These are phyloP conservation scores for Irpex lacteus DNA, from an alignment of 1,284 basidiomycete genomes.

Conservation along the genomic window DNA sequence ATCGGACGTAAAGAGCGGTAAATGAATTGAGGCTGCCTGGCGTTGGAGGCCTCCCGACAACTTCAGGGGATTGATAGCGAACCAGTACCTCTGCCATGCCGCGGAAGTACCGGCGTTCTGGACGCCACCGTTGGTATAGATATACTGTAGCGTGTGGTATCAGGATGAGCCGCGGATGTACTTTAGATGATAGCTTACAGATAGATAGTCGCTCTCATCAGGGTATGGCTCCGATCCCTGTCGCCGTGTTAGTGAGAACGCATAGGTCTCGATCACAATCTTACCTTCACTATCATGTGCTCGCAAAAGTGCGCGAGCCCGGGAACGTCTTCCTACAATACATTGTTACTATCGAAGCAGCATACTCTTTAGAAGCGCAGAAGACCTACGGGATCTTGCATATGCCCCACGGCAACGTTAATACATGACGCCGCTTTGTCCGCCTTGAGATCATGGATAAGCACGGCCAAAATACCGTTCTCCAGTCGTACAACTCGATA, in stretches of 20 bases:
- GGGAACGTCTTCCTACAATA: slow-evolving; percentile 34
- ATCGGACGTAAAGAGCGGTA: slow-evolving; percentile 59
- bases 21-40: slow-evolving; percentile 66
- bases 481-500: slow-evolving; percentile 53
- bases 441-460: slow-evolving; percentile 57
- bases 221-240: slow-evolving; percentile 45
- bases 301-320: slow-evolving; percentile 59
- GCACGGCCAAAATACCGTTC: slow-evolving; percentile 59
- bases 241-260: not conserved
- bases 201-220: slow-evolving; percentile 53
- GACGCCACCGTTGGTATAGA: slow-evolving; percentile 56
- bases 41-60: slow-evolving; percentile 58
- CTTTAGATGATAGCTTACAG: slow-evolving; percentile 22
- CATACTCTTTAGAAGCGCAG: not conserved
- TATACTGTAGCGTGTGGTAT: slow-evolving; percentile 35
- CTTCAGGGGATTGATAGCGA: slow-evolving; percentile 50
- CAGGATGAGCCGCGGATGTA: not conserved
- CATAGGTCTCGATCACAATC: not conserved
- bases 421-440: slow-evolving; percentile 68
- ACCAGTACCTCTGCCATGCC: slow-evolving; percentile 62
- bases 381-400: slow-evolving; percentile 53
- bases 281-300: slow-evolving; percentile 48
- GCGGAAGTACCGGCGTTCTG: slow-evolving; percentile 67
- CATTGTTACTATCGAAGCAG: not conserved
- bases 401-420: slow-evolving; percentile 62